Evolutionary conservation across 495 filamentous ascomycete genomes (phyloP).

Genomic region (Talaromyces wortmannii): DNA sequence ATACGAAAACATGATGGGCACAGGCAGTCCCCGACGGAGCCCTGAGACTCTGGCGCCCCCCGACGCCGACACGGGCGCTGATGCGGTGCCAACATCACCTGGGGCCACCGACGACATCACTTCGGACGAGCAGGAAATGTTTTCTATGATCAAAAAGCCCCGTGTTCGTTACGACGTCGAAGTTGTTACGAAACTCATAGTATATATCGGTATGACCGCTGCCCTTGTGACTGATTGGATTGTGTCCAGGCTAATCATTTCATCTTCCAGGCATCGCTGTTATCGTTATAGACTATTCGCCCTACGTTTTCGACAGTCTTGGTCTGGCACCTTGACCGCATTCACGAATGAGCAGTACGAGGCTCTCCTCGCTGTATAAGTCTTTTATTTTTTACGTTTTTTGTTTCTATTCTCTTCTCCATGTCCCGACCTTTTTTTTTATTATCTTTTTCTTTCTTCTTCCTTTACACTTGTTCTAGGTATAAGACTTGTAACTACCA

Average conservation of each 20-base stretch:
- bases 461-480: background rate
- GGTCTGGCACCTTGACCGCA: conserved; percentile 11
- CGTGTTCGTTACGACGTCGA: conserved; percentile 95
- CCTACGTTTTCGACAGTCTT: conserved; percentile 20
- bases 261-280: conserved; percentile 19
- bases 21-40: conserved; percentile 29
- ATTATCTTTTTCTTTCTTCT: background rate
- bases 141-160: conserved; percentile 75
- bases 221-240: background rate
- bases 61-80: too few relatives aligned
- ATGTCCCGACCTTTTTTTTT: background rate
- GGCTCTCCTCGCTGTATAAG: background rate
- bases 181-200: conserved; percentile 91
- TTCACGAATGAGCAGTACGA: background rate
- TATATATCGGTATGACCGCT: conserved; percentile 70
- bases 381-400: background rate
- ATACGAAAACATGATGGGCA: conserved; percentile 67
- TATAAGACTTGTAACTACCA: background rate
- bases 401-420: background rate
- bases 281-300: conserved; percentile 24
- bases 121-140: conserved; percentile 69
- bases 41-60: conserved; percentile 17
- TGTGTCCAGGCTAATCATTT: background rate
- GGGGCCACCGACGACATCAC: background rate
- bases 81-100: conserved; percentile 14